A percentile compares a stretch with the other conserved stretches of the same genome.
Conservation (phyloP, 176 grass and related monocot species). For the Canna indica region DNA sequence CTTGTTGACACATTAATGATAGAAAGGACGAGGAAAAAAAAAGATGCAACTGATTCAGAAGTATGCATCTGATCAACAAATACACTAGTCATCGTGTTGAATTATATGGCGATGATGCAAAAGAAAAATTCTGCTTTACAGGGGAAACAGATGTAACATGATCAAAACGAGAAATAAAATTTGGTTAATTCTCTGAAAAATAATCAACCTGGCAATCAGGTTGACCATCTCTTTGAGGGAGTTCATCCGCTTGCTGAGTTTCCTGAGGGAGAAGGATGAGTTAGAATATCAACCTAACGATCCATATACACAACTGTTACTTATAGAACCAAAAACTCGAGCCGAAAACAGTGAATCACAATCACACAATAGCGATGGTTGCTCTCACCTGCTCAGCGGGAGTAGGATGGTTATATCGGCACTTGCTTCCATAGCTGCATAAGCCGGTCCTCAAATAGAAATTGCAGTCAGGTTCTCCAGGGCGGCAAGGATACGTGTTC, state of each 20-base stretch:
- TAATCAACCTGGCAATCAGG: slow-evolving; percentile 42
- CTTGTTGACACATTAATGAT: background rate
- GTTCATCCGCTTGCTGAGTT: slow-evolving; percentile 23
- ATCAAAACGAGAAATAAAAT: background rate
- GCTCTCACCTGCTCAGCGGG: slow-evolving; percentile 15
- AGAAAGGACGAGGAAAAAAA: background rate
- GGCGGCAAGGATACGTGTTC: slow-evolving; percentile 34
- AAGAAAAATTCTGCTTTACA: background rate
- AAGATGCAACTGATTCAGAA: background rate
- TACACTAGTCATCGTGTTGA: background rate
- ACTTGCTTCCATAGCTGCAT: slow-evolving; percentile 41
- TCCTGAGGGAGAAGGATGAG: slow-evolving; percentile 11
- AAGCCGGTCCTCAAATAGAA: slow-evolving; percentile 40
- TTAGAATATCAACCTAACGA: background rate
- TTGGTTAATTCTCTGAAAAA: background rate
- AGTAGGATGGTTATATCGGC: slow-evolving; percentile 39
- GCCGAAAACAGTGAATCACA: background rate
- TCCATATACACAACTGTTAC: background rate
- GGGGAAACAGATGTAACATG: background rate
- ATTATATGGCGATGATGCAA: background rate
- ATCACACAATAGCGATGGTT: too few relatives aligned
- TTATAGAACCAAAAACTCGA: background rate
- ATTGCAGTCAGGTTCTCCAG: slow-evolving; percentile 36
- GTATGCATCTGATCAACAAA: background rate
- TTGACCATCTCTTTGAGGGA: slow-evolving; percentile 41